phyloP scores from a whole-genome alignment of 345 rosid genomes.

The Rhizophora mangle region DNA sequence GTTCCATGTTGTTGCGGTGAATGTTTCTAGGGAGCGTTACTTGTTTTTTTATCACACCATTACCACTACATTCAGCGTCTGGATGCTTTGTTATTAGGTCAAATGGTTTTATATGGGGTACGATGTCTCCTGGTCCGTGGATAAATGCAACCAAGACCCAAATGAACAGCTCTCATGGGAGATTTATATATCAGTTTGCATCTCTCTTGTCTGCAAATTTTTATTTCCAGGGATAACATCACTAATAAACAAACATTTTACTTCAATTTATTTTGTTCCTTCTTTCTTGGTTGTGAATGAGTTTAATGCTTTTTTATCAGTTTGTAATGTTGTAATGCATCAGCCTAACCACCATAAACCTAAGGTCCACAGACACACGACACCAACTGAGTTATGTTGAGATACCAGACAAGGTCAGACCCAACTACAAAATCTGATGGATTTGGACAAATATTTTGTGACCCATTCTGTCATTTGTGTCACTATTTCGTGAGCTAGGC shows the following conservation, averaged over 20 bases:
- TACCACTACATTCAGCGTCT: conserved; percentile 30
- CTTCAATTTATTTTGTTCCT: background rate
- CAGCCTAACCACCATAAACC: too few relatives aligned
- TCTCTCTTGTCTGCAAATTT: background rate
- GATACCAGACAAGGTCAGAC: too few relatives aligned
- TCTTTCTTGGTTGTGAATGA: too few relatives aligned
- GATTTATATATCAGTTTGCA: background rate
- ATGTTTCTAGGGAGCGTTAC: background rate
- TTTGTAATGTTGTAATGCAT: background rate
- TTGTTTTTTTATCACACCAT: background rate
- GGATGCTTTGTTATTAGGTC: conserved; percentile 12
- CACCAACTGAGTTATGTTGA: too few relatives aligned
- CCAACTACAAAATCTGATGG: too few relatives aligned
- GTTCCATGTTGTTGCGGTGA: conserved; percentile 16
- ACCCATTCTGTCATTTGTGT: too few relatives aligned
- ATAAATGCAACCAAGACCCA: conserved; percentile 22
- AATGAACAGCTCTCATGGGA: conserved; percentile 16
- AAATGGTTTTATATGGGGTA: conserved; percentile 26
- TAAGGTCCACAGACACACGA: too few relatives aligned
- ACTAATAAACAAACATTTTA: background rate
- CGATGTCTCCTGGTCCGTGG: conserved; percentile 27
- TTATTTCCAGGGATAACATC: background rate
- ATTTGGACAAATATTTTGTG: too few relatives aligned
- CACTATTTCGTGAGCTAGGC: too few relatives aligned
- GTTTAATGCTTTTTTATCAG: too few relatives aligned